phyloP scores from a whole-genome alignment of 208 protist genomes.

The Leishmania lainsoni region DNA sequence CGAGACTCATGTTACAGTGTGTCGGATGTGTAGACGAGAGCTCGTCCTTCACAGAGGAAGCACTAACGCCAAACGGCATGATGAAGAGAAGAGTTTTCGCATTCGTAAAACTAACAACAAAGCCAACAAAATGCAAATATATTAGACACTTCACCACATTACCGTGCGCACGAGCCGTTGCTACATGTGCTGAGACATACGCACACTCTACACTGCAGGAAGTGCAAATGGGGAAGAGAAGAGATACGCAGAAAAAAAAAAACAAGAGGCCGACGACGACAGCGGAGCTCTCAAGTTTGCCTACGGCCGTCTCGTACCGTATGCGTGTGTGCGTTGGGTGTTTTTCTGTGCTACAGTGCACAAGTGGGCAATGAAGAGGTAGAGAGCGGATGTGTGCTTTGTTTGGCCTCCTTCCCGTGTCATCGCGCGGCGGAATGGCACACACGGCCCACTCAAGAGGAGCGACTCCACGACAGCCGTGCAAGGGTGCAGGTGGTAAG shows the following conservation, averaged over 20 bases:
- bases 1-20: neutral
- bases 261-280: neutral
- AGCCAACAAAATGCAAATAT: neutral
- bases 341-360: no score
- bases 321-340: neutral
- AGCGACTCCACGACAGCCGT: neutral
- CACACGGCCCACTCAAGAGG: neutral
- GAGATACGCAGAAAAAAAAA: neutral
- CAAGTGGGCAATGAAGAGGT: neutral
- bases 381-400: neutral
- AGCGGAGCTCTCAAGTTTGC: neutral
- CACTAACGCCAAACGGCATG: neutral
- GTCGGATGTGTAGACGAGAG: neutral
- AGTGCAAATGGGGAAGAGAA: neutral
- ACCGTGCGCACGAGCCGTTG: neutral
- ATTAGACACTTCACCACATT: neutral
- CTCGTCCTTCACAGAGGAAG: neutral
- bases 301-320: neutral
- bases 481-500: neutral
- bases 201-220: neutral
- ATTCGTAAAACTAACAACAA: neutral
- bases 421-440: neutral
- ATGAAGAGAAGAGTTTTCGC: neutral
- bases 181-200: neutral
- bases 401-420: neutral